Base-by-base conservation (phyloP, 805 yeast species). In the Tanozyma kutaoensis region DNA sequence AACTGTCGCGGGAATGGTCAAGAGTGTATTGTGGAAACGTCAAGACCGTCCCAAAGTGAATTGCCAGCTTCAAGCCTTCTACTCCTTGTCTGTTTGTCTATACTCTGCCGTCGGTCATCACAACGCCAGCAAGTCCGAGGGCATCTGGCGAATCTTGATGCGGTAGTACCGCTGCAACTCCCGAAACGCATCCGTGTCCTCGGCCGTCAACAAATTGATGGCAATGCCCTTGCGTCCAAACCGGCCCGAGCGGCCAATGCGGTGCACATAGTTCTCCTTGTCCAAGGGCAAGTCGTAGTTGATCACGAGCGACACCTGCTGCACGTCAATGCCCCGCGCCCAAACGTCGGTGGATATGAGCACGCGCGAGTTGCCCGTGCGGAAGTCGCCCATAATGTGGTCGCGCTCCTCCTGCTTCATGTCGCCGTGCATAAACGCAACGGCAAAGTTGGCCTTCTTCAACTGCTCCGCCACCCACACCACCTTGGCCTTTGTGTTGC, bases 211-310 rank as follows among this genome's bases (percentile, higher is more conserved):
- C 45, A 91, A 79, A 67, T 86, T 91, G 56, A 88, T 82, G 32
- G 98, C 96, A 46, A 80, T 93, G 66, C 95, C 98, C 66, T 86
- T 88, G 60, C 98, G 76, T 43, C 98, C 98, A 65, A 88, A 88
- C 53, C 98, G 76, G 38, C 97, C 98, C 42, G 94, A 85, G 58
- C 98, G 77, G 55, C 98, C 98, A 41, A 88, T 88, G 60, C 98
- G 73, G 66, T 88, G 98, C 48, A 88, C 76, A 57, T 88, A 88
- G 69, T 88, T 88, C 58, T 88, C 97, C 51, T 77, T 75, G 68
- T 91, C 85, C 38, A 71, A 55, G 30, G 98, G 97, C 53, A 88
- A 62, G 57, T 88, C 98, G 61, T 81, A 88, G 69, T 88, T 88
- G 48, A 88, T 82, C 34, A 88, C 98, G 40, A 88, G 61, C 9